Evolutionary conservation across 768 basidiomycete species (phyloP).

Genomic region (Termitomyces bulborhizus): DNA sequence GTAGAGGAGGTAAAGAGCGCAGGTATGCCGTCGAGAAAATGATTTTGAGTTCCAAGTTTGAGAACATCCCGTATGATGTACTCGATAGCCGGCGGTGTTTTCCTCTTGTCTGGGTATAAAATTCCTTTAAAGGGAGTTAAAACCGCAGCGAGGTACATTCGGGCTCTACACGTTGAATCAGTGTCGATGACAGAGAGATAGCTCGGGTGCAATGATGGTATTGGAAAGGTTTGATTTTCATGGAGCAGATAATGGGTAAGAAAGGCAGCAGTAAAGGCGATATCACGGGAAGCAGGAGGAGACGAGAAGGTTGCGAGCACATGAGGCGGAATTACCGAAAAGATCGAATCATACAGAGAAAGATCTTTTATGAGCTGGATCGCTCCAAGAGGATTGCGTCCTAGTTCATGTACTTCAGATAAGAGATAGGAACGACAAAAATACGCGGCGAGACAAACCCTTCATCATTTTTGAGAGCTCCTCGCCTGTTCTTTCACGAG

Average conservation of each 20-base stretch:
- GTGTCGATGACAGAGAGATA: constrained; percentile 32
- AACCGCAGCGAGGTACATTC: constrained; percentile 75
- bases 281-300: constrained; percentile 27
- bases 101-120: constrained; percentile 59
- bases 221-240: constrained; percentile 18
- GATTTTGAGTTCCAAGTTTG: constrained; percentile 75
- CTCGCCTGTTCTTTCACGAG: constrained; percentile 85
- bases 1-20: constrained; percentile 52
- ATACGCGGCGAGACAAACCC: constrained; percentile 35
- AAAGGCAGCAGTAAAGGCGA: constrained; percentile 48
- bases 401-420: constrained; percentile 29
- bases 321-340: constrained; percentile 45
- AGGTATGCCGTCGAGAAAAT: constrained; percentile 74
- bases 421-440: not conserved
- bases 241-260: constrained; percentile 50
- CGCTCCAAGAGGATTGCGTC: constrained; percentile 65
- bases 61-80: constrained; percentile 77
- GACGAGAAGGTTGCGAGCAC: constrained; percentile 39
- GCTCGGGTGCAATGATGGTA: constrained; percentile 42
- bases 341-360: constrained; percentile 62
- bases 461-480: constrained; percentile 94
- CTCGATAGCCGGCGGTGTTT: constrained; percentile 54
- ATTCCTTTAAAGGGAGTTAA: constrained; percentile 65
- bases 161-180: constrained; percentile 37
- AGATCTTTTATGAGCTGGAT: constrained; percentile 72